Conservation (phyloP, 2,329 filamentous ascomycete species). For the Alternaria alternata region DNA sequence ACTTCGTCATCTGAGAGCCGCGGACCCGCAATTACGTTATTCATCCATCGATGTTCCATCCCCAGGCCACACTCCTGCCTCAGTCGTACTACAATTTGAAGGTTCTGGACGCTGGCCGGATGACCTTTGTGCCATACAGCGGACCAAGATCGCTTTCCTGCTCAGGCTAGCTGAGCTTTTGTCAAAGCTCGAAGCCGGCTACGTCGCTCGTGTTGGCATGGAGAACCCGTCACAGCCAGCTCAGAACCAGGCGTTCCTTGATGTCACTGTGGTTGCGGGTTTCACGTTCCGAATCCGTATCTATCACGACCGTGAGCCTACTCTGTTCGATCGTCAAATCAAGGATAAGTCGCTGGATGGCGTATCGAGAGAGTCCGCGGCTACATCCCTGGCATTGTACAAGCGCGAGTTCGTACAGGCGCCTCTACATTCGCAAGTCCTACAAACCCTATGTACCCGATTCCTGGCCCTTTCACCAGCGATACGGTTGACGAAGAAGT, state of each 20-base stretch:
- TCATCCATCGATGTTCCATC: conserved; percentile 68
- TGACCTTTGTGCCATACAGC: conserved; percentile 87
- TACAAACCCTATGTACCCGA: conserved; percentile 81
- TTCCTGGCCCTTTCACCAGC: conserved; percentile 81
- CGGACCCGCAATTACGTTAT: conserved; percentile 77
- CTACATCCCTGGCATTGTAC: conserved; percentile 73
- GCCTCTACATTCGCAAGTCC: conserved; percentile 81
- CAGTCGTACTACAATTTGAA: conserved; percentile 90
- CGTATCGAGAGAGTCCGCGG: conserved; percentile 72
- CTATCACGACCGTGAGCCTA: conserved; percentile 86
- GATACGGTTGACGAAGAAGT: conserved; percentile 85
- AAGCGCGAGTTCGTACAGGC: conserved; percentile 75
- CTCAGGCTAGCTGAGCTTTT: conserved; percentile 77
- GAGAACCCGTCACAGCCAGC: conserved; percentile 76
- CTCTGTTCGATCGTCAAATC: conserved; percentile 78
- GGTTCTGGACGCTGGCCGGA: conserved; percentile 94
- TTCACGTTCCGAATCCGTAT: conserved; percentile 85
- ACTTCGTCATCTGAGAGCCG: conserved; percentile 78
- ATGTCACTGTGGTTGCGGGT: conserved; percentile 76
- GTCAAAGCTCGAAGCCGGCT: conserved; percentile 66
- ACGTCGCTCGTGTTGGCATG: conserved; percentile 76
- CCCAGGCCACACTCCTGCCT: conserved; percentile 65
- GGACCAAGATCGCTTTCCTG: conserved; percentile 90
- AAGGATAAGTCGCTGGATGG: conserved; percentile 75
- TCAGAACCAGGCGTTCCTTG: conserved; percentile 82